Evolutionary conservation across 495 filamentous ascomycete genomes (phyloP).

Genomic region (Tuber magnatum): DNA sequence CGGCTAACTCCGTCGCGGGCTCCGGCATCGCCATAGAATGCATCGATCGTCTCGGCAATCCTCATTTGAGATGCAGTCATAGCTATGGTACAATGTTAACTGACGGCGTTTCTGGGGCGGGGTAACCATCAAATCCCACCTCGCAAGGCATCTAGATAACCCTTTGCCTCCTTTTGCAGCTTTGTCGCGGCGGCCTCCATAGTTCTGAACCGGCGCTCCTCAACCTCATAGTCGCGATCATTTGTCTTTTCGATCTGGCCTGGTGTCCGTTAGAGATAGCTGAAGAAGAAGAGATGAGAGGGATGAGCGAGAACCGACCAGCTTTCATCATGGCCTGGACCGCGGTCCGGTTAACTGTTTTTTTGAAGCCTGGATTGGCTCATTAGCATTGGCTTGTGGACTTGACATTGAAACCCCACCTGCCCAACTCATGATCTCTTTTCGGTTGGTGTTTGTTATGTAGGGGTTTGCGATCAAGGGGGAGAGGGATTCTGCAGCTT

Average conservation of each 20-base stretch:
- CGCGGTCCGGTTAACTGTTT: constrained; percentile 95
- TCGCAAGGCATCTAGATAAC: constrained; percentile 89
- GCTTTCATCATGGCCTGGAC: constrained; percentile 99
- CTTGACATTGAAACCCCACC: constrained; percentile 44
- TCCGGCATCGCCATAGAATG: constrained; percentile 95
- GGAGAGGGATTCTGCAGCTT: background rate
- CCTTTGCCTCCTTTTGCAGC: constrained; percentile 94
- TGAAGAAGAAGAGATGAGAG: constrained; percentile 2
- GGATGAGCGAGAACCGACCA: constrained; percentile 47
- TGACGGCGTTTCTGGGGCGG: background rate
- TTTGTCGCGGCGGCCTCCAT: constrained; percentile 90
- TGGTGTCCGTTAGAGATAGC: constrained; percentile 33
- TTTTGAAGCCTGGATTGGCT: constrained; percentile 73
- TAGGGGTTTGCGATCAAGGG: background rate
- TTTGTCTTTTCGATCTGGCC: constrained; percentile 97
- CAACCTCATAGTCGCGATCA: constrained; percentile 97
- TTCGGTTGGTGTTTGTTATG: constrained; percentile 12
- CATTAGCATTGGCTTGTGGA: background rate
- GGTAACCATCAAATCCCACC: constrained; percentile 47
- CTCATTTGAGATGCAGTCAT: constrained; percentile 99
- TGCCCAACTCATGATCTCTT: constrained; percentile 57
- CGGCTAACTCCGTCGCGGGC: constrained; percentile 88
- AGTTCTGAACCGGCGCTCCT: constrained; percentile 89
- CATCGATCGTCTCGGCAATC: constrained; percentile 97
- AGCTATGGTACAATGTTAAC: constrained; percentile 48